Percentiles rank a stretch among this genome's conserved stretches.
Evolutionary conservation across 805 yeast genomes (phyloP).

Genomic region (Candida rishiriensis): DNA sequence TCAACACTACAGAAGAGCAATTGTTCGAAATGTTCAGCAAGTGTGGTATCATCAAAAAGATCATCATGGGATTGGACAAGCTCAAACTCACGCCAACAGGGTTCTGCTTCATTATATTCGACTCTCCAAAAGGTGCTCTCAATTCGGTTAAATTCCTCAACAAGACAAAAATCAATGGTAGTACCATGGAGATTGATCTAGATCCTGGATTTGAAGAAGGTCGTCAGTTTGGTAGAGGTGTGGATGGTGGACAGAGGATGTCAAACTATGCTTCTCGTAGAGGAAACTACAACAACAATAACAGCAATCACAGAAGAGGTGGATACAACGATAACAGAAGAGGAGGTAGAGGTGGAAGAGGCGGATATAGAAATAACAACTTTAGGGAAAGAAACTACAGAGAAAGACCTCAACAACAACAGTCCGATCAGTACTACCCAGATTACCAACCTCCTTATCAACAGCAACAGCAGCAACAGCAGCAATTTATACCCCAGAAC

Average conservation of each 20-base stretch:
- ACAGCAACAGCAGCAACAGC: constrained; percentile 1
- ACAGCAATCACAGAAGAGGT: constrained; percentile 8
- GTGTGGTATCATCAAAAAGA: constrained; percentile 72
- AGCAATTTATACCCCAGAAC: constrained; percentile 2
- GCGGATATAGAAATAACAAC: constrained; percentile 4
- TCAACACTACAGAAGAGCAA: constrained; percentile 93
- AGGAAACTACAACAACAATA: constrained; percentile 6
- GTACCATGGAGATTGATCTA: constrained; percentile 76
- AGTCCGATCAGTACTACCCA: no score
- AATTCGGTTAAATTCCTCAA: constrained; percentile 79
- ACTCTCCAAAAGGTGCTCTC: constrained; percentile 63
- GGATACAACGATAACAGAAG: constrained; percentile 18
- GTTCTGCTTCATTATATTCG: constrained; percentile 86
- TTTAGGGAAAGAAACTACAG: constrained; percentile 23
- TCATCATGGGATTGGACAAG: constrained; percentile 93
- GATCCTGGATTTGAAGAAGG: constrained; percentile 97
- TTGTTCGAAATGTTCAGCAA: constrained; percentile 80
- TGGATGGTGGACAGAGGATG: constrained; percentile 77
- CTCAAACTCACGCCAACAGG: constrained; percentile 93
- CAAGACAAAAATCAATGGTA: constrained; percentile 80
- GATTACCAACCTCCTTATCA: neutral
- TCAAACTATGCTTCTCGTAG: constrained; percentile 27
- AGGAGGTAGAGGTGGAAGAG: constrained; percentile 14
- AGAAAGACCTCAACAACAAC: constrained; percentile 9
- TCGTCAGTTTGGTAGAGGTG: constrained; percentile 92